phyloP scores from a whole-genome alignment of 768 basidiomycete genomes.

The Macrocybe gigantea region DNA sequence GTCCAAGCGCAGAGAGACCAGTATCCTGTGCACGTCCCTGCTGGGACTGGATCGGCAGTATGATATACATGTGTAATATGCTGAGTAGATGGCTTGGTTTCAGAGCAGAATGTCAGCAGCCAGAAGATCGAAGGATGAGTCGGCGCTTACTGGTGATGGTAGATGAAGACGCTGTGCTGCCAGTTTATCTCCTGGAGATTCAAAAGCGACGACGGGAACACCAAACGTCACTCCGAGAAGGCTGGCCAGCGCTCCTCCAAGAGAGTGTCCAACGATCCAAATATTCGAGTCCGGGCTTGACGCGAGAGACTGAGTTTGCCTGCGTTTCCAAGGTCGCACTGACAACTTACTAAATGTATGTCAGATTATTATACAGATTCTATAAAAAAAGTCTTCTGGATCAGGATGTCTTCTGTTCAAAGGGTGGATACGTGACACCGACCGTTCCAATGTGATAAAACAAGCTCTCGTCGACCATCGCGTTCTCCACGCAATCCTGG shows the following conservation, averaged over 20 bases:
- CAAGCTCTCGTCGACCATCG: constrained; percentile 71
- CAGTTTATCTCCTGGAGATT: constrained; percentile 85
- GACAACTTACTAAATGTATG: constrained; percentile 65
- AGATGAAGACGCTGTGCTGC: constrained; percentile 79
- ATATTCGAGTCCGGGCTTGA: constrained; percentile 74
- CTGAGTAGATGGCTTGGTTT: constrained; percentile 55
- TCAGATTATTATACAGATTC: constrained; percentile 93
- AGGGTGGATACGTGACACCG: constrained; percentile 20
- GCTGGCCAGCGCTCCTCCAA: constrained; percentile 70
- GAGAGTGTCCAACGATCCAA: constrained; percentile 78
- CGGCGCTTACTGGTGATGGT: constrained; percentile 63
- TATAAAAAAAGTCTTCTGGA: constrained; percentile 23
- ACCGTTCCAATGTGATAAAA: constrained; percentile 91
- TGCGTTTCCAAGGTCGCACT: neutral
- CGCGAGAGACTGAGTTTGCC: neutral
- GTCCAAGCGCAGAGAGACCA: constrained; percentile 76
- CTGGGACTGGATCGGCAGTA: constrained; percentile 91
- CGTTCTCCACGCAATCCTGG: constrained; percentile 66
- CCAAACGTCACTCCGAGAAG: constrained; percentile 88
- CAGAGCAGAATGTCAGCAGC: neutral
- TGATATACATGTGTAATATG: constrained; percentile 91
- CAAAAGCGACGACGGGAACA: constrained; percentile 82
- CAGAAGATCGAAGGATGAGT: neutral
- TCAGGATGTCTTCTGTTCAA: constrained; percentile 3
- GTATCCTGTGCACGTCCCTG: constrained; percentile 81